These are phyloP conservation scores for Russula compacta DNA, from an alignment of 768 basidiomycete genomes.

Conservation along the genomic window DNA sequence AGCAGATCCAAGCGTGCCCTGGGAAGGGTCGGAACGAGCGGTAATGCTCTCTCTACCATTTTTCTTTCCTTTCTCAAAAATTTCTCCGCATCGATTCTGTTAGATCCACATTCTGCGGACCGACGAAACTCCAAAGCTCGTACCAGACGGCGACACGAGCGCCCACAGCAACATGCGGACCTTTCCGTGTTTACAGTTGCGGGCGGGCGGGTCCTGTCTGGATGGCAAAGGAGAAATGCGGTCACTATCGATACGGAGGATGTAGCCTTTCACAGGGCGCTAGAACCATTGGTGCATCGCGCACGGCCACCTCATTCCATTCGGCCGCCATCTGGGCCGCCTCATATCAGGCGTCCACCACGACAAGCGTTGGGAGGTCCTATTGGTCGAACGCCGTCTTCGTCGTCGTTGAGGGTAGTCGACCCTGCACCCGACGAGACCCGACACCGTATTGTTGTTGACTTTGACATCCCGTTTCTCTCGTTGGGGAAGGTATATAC, in stretches of 20 bases:
- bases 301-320: not conserved
- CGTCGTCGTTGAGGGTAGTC: not conserved
- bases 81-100: not conserved
- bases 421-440: slow-evolving; percentile 2
- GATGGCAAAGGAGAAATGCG: slow-evolving; percentile 26
- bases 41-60: not conserved
- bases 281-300: slow-evolving; percentile 1
- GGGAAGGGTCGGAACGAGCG: not conserved
- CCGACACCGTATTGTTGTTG: slow-evolving; percentile 29
- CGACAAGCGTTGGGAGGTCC: not conserved
- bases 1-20: not conserved
- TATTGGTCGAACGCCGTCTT: not conserved
- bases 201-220: slow-evolving; percentile 32
- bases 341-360: not conserved
- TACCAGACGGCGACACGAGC: slow-evolving; percentile 3
- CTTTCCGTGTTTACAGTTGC: slow-evolving; percentile 34
- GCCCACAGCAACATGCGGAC: slow-evolving; percentile 24
- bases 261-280: slow-evolving; percentile 22
- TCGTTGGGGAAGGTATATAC: slow-evolving; percentile 45
- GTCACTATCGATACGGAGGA: slow-evolving; percentile 40
- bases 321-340: not conserved
- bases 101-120: not conserved
- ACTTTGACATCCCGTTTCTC: slow-evolving; percentile 45
- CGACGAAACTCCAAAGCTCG: not conserved
- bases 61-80: not conserved